These are phyloP conservation scores for Carex kokanica DNA, from an alignment of 176 grass and related monocot species.

Conservation along the genomic window DNA sequence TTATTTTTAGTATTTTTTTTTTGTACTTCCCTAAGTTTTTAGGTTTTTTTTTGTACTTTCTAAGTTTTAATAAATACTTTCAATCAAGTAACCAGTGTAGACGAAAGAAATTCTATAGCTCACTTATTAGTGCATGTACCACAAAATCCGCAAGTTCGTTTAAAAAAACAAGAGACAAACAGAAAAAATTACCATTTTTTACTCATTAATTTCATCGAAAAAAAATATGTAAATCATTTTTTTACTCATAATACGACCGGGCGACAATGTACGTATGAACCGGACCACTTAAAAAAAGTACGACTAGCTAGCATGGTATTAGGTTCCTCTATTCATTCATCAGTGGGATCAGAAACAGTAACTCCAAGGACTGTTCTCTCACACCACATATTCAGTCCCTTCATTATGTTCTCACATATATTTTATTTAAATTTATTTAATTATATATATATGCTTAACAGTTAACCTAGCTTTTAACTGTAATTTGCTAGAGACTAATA, in stretches of 20 bases:
- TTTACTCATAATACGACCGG: neutral
- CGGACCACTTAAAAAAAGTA: conserved; percentile 14
- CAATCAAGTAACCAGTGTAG: too few relatives aligned
- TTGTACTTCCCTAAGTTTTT: too few relatives aligned
- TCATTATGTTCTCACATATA: neutral
- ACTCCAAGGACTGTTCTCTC: conserved; percentile 4
- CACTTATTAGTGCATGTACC: too few relatives aligned
- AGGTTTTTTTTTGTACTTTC: too few relatives aligned
- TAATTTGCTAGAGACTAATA: neutral
- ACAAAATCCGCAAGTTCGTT: too few relatives aligned
- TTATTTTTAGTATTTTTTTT: too few relatives aligned
- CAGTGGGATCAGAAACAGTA: conserved; percentile 19
- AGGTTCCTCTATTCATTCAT: conserved; percentile 1
- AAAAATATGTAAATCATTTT: neutral
- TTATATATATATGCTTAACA: neutral
- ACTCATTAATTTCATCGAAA: neutral
- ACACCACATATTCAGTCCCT: conserved; percentile 17
- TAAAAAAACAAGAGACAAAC: too few relatives aligned
- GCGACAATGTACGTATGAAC: neutral
- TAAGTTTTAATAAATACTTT: too few relatives aligned
- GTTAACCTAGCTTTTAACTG: neutral
- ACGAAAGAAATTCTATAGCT: too few relatives aligned
- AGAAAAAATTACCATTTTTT: neutral
- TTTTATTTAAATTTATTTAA: neutral
- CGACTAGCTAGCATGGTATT: neutral